Evolutionary conservation across 2,329 filamentous ascomycete genomes (phyloP), one percentile per base, ranked within the genome.

Genomic region (Aspergillus candidus): DNA sequence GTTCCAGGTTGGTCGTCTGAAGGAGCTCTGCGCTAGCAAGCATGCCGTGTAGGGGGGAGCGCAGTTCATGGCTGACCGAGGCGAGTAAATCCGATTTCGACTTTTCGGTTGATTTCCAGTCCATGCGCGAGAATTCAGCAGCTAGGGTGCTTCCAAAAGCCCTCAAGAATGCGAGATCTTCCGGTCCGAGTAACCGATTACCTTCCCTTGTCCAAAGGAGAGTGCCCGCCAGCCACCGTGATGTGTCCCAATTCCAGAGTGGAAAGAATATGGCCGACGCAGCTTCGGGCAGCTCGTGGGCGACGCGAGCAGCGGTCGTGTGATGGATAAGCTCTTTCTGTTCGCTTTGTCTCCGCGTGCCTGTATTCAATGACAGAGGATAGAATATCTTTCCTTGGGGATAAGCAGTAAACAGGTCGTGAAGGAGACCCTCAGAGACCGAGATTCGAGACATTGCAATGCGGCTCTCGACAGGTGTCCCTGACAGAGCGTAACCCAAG

Each of bases 21-120:
- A 78, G 52, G 5, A 77, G 67, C 47, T 78, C 75, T 1, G 70
- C 62, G n/a, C 71, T 75, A 1, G 72, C 74, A 12, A 73, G 59
- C 30, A 72, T 68, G 22, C 70, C 73, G 41, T 72, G 76, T 32
- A 71, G 58, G 15, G 67, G 76, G 31, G 58, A 70, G 4, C 73
- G 63, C 6, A 78, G 60, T 48, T 79, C 76, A 50, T 78, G 76
- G 22, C 68, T 73, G 18, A 78, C 73, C 0, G 69, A 72, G 0
- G 71, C 70, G 12, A 79, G 69, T 35, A 79, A 75, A 11, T 76
- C 73, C 1, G 69, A 69, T 46, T 79, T 78, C 8, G 72, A 68
- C 40, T 68, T 67, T 32, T 76, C 72, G 1, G 57, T 59, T 2
- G 58, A 51, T 3, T 42, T 55, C 47, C 61, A 62, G n/a, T 67